These are phyloP conservation scores for Ophiocordyceps robertsii DNA, from an alignment of 2,329 filamentous ascomycete species.

Conservation along the genomic window DNA sequence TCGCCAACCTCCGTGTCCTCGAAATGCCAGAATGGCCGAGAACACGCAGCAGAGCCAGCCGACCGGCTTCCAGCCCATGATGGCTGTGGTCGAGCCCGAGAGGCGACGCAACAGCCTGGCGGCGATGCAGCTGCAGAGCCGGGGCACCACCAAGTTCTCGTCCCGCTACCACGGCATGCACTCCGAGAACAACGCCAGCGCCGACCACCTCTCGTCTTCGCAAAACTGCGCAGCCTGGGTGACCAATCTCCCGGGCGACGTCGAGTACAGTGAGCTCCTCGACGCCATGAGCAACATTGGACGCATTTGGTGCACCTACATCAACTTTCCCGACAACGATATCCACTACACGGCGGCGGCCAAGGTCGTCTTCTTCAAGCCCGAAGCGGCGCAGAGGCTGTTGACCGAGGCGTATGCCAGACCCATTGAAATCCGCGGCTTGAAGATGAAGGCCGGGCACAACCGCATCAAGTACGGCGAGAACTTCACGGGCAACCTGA, in stretches of 20 bases:
- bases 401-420: constrained; percentile 9
- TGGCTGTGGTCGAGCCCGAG: constrained; percentile 8
- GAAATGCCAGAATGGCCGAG: background rate
- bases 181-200: constrained; percentile 20
- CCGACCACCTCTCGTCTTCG: constrained; percentile 13
- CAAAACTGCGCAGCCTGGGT: constrained; percentile 40
- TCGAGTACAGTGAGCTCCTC: constrained; percentile 30
- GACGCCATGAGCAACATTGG: constrained; percentile 28
- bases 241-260: constrained; percentile 31
- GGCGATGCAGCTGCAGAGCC: background rate
- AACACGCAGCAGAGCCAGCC: background rate
- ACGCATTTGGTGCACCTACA: constrained; percentile 35
- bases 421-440: constrained; percentile 22
- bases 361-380: constrained; percentile 35
- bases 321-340: constrained; percentile 34
- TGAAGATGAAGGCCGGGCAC: constrained; percentile 23
- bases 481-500: constrained; percentile 16
- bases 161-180: constrained; percentile 23
- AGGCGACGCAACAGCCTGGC: constrained; percentile 3
- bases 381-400: constrained; percentile 20
- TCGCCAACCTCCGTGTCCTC: background rate
- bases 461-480: constrained; percentile 34
- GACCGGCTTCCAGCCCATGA: constrained; percentile 9
- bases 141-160: constrained; percentile 13
- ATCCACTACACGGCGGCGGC: constrained; percentile 26